A percentile compares a stretch with the other conserved stretches of the same genome.
These are phyloP conservation scores for Candida verbasci DNA, from an alignment of 805 yeast species.

Conservation along the genomic window DNA sequence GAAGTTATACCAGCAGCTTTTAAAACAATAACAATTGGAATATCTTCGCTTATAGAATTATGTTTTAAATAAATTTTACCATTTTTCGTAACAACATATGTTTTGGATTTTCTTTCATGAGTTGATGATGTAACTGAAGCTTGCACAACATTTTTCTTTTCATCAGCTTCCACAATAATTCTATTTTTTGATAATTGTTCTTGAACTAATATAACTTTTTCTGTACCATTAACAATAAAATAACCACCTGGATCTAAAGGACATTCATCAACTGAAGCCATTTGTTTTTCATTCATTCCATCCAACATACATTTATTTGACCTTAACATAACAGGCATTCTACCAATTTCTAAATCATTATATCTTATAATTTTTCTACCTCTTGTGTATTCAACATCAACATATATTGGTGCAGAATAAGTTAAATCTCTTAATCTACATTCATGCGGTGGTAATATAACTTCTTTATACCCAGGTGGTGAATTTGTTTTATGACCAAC, in stretches of 20 bases:
- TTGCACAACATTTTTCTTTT: slow-evolving; percentile 88
- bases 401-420: slow-evolving; percentile 91
- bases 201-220: slow-evolving; percentile 92
- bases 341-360: slow-evolving; percentile 87
- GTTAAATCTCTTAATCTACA: slow-evolving; percentile 92
- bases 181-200: slow-evolving; percentile 96
- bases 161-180: slow-evolving; percentile 97
- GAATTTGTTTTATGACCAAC: slow-evolving; percentile 78
- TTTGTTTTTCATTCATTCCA: slow-evolving; percentile 71
- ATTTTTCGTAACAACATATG: slow-evolving; percentile 90
- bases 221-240: slow-evolving; percentile 96
- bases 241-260: slow-evolving; percentile 99
- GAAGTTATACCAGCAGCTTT: slow-evolving; percentile 95
- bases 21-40: slow-evolving; percentile 87
- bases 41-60: slow-evolving; percentile 91
- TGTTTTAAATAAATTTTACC: slow-evolving; percentile 88
- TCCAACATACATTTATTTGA: slow-evolving; percentile 86
- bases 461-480: slow-evolving; percentile 47
- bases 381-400: slow-evolving; percentile 95
- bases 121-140: slow-evolving; percentile 98
- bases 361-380: slow-evolving; percentile 90
- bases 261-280: slow-evolving; percentile 90
- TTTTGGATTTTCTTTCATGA: slow-evolving; percentile 96
- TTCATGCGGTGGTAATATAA: slow-evolving; percentile 83
- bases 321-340: slow-evolving; percentile 98